Base-by-base conservation (phyloP, 2,329 filamentous ascomycete genomes). In the Bipolaris oryzae region DNA sequence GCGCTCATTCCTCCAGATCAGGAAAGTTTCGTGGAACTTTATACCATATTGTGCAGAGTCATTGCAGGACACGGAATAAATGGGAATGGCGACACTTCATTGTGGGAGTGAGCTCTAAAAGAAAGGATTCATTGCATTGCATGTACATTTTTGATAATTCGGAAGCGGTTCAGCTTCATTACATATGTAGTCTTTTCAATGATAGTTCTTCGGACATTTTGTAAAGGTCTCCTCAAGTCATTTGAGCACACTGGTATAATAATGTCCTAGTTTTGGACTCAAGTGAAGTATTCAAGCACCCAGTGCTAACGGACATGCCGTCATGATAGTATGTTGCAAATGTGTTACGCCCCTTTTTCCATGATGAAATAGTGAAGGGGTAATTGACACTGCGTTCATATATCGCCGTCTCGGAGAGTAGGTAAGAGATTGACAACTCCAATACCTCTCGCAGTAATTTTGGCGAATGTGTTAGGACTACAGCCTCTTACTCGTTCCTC, bases 341-440 rank as follows among this genome's bases (percentile, higher is more conserved):
- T 70, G 66, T 76, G 67, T 77, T 77, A 76, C 75, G 67, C 66
- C 69, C 75, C 66, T 66, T 54, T 64, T 64, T 63, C 62, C 63
- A 72, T 60, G 13, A 31, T 60, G 20, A 58, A 56, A 60, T 70
- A 66, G 51, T 71, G 64, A 60, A 68, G 71, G 71, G 74, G 69
- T 76, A 67, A 73, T 77, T 76, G 75, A 72, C 65, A 69, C 54
- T 67, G 73, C 72, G 55, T 74, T 66, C 35, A 57, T 78, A 66
- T 78, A 64, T 75, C 75, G 76, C 74, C 69, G 62, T 62, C 64
- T 68, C 73, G 69, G 72, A 67, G 67, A 68, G 64, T 54, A 55
- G 54, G 50, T 56, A 66, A 65, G 66, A 72, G 67, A 63, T 69
- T 61, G 65, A 41, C 55, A 44, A 58, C 61, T 67, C 63, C 57